Conservation (phyloP, 352 stramenopile genomes). For the Phytopythium kandeliae region DNA sequence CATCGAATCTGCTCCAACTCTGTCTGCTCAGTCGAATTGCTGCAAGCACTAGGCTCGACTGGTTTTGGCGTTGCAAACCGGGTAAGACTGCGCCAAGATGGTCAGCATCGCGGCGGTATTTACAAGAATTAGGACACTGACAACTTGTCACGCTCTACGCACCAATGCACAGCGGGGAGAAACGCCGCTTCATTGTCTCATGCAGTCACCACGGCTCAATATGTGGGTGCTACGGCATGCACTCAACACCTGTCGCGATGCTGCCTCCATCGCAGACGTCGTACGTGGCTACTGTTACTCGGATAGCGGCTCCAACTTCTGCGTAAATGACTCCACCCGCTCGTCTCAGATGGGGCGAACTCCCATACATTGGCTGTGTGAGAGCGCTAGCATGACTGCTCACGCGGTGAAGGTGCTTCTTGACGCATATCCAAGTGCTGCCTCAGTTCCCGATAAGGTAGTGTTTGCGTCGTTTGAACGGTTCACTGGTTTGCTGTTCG, state of each 20-base stretch:
- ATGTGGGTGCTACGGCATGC: conserved; percentile 30
- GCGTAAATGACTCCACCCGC: conserved; percentile 3
- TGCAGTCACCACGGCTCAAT: conserved; percentile 17
- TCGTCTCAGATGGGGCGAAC: conserved; percentile 36
- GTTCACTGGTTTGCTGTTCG: background rate
- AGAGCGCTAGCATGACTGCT: conserved; percentile 17
- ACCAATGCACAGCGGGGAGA: conserved; percentile 18
- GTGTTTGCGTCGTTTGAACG: background rate
- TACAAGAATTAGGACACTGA: background rate
- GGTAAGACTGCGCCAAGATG: conserved; percentile 10
- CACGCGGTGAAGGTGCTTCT: conserved; percentile 21
- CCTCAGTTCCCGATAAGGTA: conserved; percentile 14
- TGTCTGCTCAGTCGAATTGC: conserved; percentile 32
- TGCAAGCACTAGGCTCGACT: conserved; percentile 29
- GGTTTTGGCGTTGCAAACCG: conserved; percentile 34
- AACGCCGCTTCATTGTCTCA: conserved; percentile 46
- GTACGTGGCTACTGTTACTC: conserved; percentile 20
- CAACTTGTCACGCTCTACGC: background rate
- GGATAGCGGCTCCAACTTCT: too few relatives aligned
- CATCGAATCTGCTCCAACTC: conserved; percentile 47
- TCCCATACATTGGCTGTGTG: conserved; percentile 55
- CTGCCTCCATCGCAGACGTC: conserved; percentile 26
- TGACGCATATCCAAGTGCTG: conserved; percentile 6
- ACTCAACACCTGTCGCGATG: conserved; percentile 23
- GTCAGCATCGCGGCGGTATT: background rate